Evolutionary conservation across 73 alveolate genomes (phyloP), one percentile per base, ranked within the genome.

Genomic region (Halteria grandinella): DNA sequence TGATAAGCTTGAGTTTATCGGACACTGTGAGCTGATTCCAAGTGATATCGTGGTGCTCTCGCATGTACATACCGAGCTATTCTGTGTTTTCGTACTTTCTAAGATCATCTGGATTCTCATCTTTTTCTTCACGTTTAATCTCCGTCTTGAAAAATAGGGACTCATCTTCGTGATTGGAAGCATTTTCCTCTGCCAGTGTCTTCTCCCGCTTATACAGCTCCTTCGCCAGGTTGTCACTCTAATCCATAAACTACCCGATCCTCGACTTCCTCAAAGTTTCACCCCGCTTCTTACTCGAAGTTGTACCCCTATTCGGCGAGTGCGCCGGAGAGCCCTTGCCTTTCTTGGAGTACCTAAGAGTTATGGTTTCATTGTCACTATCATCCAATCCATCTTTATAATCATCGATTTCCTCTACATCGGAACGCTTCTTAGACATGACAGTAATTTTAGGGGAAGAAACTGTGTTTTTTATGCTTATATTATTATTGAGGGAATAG

Each of bases 1-100:
- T 89, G 82, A 93, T 45, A 23, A 93, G 76, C 36, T 69, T 76
- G 10, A 77, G 27, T 37, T 72, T 86, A 21, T 86, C 94, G 17
- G 33, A 24, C 15, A 79, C 54, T 18, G 55, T 17, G 0, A 86
- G 23, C 69, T 55, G 62, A 37, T 85, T 89, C 94, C 95, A 80
- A 44, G 69, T 3, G 6, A 53, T 4, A 7, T 53, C 24, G 17
- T 39, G 10, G 50, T 39, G 50, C 50, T 39, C 50, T 39, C 50
- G 10, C 50, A 39, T 39, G 15, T 39, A 39, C 10, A 14, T 14
- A 11, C 50, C 50, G 17, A 3, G 18, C 43, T 4, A 34, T 18
- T 5, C 60, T 20, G 25, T 4, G 18, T 12, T 62, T 39, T 24
- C 11, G 21, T 24, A 39, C 8, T 57, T 12, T 5, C 28, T 20